Conservation (phyloP, 495 filamentous ascomycete genomes). For the Oidiodendron maius region DNA sequence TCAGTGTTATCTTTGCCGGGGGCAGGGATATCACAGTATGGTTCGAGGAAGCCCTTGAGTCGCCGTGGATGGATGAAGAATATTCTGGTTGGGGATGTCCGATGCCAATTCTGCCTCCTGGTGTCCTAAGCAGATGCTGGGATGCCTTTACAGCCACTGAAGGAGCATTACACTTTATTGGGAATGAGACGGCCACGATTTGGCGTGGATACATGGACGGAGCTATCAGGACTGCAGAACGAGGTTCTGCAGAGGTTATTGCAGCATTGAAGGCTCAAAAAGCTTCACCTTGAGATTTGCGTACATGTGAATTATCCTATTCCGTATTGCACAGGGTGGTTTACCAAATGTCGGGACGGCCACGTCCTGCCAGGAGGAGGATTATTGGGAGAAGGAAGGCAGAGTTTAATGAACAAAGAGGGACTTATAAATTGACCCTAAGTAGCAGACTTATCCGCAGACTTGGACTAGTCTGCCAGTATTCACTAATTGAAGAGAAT, state of each 20-base stretch:
- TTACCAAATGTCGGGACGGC: no score
- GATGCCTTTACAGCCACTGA: conserved; percentile 20
- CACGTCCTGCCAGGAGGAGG: no score
- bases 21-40: conserved; percentile 9
- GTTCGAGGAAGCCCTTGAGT: conserved; percentile 17
- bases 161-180: conserved; percentile 40
- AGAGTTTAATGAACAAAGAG: no score
- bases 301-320: no score
- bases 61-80: conserved; percentile 29
- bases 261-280: no score
- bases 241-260: conserved; percentile 29
- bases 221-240: conserved; percentile 31
- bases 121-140: conserved; percentile 22
- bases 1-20: conserved; percentile 1
- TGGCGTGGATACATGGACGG: conserved; percentile 50
- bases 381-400: no score
- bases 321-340: no score
- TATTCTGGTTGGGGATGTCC: conserved; percentile 20
- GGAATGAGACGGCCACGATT: conserved; percentile 35
- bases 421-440: no score
- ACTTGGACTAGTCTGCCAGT: no score
- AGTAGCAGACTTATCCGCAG: no score
- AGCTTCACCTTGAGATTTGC: no score
- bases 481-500: no score
- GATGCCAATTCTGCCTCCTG: conserved; percentile 21